Evolutionary conservation across 2,329 filamentous ascomycete genomes (phyloP).

Genomic region (Coniosporium tulheliwenetii): DNA sequence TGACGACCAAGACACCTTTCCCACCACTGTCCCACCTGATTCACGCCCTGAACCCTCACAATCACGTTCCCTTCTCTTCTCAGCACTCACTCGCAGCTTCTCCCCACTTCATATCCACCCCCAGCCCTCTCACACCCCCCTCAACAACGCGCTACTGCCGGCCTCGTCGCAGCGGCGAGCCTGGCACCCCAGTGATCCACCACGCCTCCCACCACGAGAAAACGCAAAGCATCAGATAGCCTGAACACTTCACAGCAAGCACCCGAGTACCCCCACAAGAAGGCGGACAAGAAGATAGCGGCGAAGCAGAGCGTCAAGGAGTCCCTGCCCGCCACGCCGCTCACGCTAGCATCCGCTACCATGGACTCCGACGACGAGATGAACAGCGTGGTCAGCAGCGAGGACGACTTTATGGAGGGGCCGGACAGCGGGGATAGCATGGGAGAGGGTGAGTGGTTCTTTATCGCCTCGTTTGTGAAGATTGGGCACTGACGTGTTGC

Average conservation of each 20-base stretch:
- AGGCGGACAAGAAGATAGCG: constrained; percentile 16
- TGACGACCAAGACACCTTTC: too few relatives aligned
- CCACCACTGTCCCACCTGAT: too few relatives aligned
- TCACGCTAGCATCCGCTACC: constrained; percentile 28
- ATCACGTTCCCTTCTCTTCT: too few relatives aligned
- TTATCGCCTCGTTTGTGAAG: constrained; percentile 7
- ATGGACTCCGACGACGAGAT: constrained; percentile 98
- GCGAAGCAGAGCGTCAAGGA: constrained; percentile 19
- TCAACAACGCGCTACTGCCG: constrained; percentile 2
- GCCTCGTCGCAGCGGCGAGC: constrained; percentile 11
- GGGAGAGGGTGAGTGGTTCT: constrained; percentile 21
- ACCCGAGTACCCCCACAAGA: constrained; percentile 2
- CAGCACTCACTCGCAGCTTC: too few relatives aligned
- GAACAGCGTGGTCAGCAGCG: constrained; percentile 70
- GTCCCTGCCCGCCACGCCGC: constrained; percentile 34
- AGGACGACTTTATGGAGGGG: constrained; percentile 57
- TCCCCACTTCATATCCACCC: neutral
- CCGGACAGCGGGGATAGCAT: constrained; percentile 55
- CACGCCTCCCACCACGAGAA: constrained; percentile 16
- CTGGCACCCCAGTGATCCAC: constrained; percentile 7
- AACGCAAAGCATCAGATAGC: constrained; percentile 12
- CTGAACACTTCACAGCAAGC: neutral
- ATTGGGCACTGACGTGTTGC: constrained; percentile 11
- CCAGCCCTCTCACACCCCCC: constrained; percentile 1
- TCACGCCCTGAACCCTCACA: too few relatives aligned